phyloP scores from a whole-genome alignment of 176 grass and related monocot species.

The Oryza glaberrima region DNA sequence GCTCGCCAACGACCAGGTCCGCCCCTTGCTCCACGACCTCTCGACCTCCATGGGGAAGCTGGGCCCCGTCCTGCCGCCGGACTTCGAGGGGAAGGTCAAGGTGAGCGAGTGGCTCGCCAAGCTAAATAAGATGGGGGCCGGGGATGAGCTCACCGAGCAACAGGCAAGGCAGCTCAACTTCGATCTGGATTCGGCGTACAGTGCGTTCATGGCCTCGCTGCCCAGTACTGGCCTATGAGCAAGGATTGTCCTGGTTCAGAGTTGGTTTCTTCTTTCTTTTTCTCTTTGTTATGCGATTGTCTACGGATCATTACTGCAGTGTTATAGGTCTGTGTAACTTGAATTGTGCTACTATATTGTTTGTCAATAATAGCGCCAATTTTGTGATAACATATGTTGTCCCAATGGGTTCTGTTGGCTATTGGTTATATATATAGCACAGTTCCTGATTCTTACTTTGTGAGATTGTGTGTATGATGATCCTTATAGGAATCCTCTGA shows the following conservation, averaged over 20 bases:
- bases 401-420: neutral
- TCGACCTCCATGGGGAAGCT: slow-evolving; percentile 79
- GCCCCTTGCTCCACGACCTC: slow-evolving; percentile 86
- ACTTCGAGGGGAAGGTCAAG: slow-evolving; percentile 92
- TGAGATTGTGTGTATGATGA: neutral
- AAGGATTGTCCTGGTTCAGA: neutral
- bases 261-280: slow-evolving; percentile 16
- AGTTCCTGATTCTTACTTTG: neutral
- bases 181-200: slow-evolving; percentile 89
- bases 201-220: slow-evolving; percentile 82
- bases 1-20: slow-evolving; percentile 95
- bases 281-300: too few relatives aligned
- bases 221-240: slow-evolving; percentile 65
- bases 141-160: slow-evolving; percentile 91
- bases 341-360: neutral
- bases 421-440: neutral
- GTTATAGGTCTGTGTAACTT: slow-evolving; percentile 20
- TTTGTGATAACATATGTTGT: neutral
- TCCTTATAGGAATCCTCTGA: neutral
- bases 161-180: slow-evolving; percentile 95
- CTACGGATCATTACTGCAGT: neutral
- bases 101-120: slow-evolving; percentile 83
- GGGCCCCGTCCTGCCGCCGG: slow-evolving; percentile 64
- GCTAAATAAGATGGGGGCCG: slow-evolving; percentile 89
- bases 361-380: slow-evolving; percentile 18